A percentile compares a stretch with the other conserved stretches of the same genome.
Evolutionary conservation across 768 basidiomycete species (phyloP).

Genomic region (Omphalotus guepiniiformis): DNA sequence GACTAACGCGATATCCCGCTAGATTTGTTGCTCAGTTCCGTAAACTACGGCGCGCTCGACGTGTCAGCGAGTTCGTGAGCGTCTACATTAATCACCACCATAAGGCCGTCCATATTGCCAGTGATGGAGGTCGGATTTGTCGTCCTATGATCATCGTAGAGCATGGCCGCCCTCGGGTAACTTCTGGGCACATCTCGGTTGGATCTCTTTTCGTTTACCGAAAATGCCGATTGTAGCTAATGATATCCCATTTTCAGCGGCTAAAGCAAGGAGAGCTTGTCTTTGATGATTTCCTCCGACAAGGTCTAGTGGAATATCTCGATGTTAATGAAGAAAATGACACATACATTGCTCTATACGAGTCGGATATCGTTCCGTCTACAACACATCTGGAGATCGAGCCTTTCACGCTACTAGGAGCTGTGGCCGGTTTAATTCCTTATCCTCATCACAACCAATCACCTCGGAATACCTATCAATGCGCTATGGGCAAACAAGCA

Average conservation of each 20-base stretch:
- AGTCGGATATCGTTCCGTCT: conserved; percentile 70
- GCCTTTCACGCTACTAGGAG: conserved; percentile 95
- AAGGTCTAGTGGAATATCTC: conserved; percentile 94
- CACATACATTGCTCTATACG: conserved; percentile 92
- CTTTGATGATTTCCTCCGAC: conserved; percentile 92
- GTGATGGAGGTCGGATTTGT: conserved; percentile 97
- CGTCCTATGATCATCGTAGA: conserved; percentile 97
- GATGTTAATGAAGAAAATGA: conserved; percentile 99
- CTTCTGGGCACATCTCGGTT: conserved; percentile 77
- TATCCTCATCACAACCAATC: conserved; percentile 99
- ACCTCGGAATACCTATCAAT: conserved; percentile 98
- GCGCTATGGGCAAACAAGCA: conserved; percentile 99
- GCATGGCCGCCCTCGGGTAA: conserved; percentile 69
- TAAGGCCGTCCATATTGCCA: conserved; percentile 89
- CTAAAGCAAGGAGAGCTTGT: conserved; percentile 74
- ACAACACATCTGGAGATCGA: conserved; percentile 99
- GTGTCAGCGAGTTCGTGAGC: conserved; percentile 94
- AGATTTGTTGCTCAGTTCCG: conserved; percentile 90
- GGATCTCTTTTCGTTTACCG: conserved; percentile 21
- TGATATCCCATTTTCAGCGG: conserved; percentile 38
- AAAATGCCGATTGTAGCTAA: background rate
- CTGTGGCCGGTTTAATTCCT: conserved; percentile 96
- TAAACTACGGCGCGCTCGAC: conserved; percentile 84
- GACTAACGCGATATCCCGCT: conserved; percentile 79
- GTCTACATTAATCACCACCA: conserved; percentile 97